Conservation (phyloP, 2,329 filamentous ascomycete genomes). For the Arthrobotrys sphaeroides region DNA sequence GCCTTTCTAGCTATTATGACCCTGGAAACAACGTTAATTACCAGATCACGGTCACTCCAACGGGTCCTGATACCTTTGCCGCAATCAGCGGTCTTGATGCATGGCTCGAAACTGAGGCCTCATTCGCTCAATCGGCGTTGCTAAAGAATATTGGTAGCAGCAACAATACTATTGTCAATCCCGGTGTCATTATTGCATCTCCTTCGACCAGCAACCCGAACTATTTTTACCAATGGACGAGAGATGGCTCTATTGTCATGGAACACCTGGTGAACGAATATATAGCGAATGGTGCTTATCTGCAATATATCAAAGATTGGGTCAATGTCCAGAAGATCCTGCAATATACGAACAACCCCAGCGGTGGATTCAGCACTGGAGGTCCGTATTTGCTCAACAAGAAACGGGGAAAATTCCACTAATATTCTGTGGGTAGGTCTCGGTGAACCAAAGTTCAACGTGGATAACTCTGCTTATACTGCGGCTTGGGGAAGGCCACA, state of each 20-base stretch:
- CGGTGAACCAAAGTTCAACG: constrained; percentile 63
- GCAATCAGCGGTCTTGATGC: constrained; percentile 17
- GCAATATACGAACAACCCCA: constrained; percentile 54
- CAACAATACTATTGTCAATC: constrained; percentile 34
- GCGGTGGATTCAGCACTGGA: constrained; percentile 53
- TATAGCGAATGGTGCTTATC: constrained; percentile 55
- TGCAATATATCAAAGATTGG: constrained; percentile 48
- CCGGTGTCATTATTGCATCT: constrained; percentile 63
- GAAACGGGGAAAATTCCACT: not conserved
- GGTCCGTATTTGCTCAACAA: constrained; percentile 2
- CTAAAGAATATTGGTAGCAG: constrained; percentile 37
- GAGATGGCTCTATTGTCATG: constrained; percentile 63
- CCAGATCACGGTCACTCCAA: constrained; percentile 6
- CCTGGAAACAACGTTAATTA: constrained; percentile 43
- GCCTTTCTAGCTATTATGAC: constrained; percentile 29
- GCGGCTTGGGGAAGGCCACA: constrained; percentile 62
- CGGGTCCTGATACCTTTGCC: constrained; percentile 11
- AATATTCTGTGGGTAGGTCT: constrained; percentile 59
- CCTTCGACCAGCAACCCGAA: constrained; percentile 62
- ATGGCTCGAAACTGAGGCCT: constrained; percentile 34
- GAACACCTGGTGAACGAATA: constrained; percentile 62
- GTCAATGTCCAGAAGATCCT: constrained; percentile 31
- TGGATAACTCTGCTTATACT: constrained; percentile 60
- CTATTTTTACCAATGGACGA: constrained; percentile 64
- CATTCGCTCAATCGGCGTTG: constrained; percentile 15